Percentiles rank a stretch among this genome's conserved stretches.
These are phyloP conservation scores for Gastrodia elata DNA, from an alignment of 106 monocot genomes.

Conservation along the genomic window DNA sequence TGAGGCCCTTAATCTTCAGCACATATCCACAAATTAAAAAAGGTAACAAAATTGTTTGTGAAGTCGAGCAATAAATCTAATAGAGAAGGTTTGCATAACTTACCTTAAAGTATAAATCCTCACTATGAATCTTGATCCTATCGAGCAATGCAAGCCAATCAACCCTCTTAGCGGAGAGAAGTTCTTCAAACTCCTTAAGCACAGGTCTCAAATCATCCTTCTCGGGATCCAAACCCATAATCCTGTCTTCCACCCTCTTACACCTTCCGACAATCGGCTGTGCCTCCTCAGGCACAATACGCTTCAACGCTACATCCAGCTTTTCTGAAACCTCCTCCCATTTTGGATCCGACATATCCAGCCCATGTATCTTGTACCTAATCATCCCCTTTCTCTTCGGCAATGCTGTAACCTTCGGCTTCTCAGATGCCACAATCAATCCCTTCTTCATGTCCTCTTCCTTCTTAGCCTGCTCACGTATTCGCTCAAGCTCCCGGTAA, in stretches of 20 bases:
- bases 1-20: background rate
- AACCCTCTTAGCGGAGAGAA: slow-evolving; percentile 46
- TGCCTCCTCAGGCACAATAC: slow-evolving; percentile 31
- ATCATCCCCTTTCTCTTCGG: slow-evolving; percentile 74
- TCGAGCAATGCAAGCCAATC: slow-evolving; percentile 78
- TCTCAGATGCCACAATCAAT: background rate
- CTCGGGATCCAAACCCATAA: slow-evolving; percentile 34
- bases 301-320: slow-evolving; percentile 38
- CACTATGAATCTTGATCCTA: slow-evolving; percentile 48
- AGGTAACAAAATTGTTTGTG: background rate
- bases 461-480: slow-evolving; percentile 25
- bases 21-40: background rate
- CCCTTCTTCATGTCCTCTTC: slow-evolving; percentile 10
- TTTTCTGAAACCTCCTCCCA: slow-evolving; percentile 63
- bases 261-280: slow-evolving; percentile 53
- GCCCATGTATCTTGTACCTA: slow-evolving; percentile 63
- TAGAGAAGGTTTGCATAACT: slow-evolving; percentile 7
- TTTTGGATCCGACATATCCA: slow-evolving; percentile 67
- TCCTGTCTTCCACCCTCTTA: slow-evolving; percentile 55
- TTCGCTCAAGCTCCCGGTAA: slow-evolving; percentile 31
- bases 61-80: background rate
- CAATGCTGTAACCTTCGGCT: slow-evolving; percentile 15
- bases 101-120: slow-evolving; percentile 68
- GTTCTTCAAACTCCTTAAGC: slow-evolving; percentile 55
- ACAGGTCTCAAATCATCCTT: slow-evolving; percentile 36